phyloP scores from a whole-genome alignment of 352 stramenopile species.

The Pythium graminicola region DNA sequence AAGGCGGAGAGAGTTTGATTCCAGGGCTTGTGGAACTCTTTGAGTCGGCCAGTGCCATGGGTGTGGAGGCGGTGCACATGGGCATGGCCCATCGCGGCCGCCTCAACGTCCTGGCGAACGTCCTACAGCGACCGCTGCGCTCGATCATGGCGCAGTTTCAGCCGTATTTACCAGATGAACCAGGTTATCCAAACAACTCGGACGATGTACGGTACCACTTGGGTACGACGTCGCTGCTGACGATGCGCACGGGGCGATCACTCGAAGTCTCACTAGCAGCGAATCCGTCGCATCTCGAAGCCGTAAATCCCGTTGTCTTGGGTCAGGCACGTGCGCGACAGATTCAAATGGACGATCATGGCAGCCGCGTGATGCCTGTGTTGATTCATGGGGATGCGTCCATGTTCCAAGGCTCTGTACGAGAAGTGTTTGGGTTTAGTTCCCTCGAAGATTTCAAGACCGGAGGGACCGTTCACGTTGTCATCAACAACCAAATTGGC shows the following conservation, averaged over 20 bases:
- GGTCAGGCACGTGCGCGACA: constrained; percentile 90
- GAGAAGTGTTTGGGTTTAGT: constrained; percentile 79
- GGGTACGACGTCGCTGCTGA: constrained; percentile 63
- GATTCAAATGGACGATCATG: constrained; percentile 41
- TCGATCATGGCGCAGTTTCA: constrained; percentile 91
- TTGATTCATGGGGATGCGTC: constrained; percentile 98
- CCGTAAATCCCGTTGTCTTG: constrained; percentile 96
- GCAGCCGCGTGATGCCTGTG: constrained; percentile 92
- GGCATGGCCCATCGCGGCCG: constrained; percentile 98
- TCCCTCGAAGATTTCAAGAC: constrained; percentile 93
- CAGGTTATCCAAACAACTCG: constrained; percentile 82
- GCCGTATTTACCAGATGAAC: constrained; percentile 76
- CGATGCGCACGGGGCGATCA: constrained; percentile 54
- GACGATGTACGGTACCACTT: constrained; percentile 87
- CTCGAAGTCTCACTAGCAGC: constrained; percentile 89
- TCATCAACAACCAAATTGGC: constrained; percentile 98
- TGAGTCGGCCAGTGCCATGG: constrained; percentile 91
- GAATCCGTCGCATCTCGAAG: constrained; percentile 99
- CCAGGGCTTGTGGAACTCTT: constrained; percentile 94
- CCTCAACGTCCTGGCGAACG: constrained; percentile 98
- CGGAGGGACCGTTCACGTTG: constrained; percentile 97
- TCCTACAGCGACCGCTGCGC: constrained; percentile 95
- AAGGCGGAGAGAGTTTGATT: constrained; percentile 96
- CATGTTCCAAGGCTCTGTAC: constrained; percentile 77
- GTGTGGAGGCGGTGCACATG: constrained; percentile 97